phyloP scores from a whole-genome alignment of 208 protist species.

The Trypanosomatidae sp. region DNA sequence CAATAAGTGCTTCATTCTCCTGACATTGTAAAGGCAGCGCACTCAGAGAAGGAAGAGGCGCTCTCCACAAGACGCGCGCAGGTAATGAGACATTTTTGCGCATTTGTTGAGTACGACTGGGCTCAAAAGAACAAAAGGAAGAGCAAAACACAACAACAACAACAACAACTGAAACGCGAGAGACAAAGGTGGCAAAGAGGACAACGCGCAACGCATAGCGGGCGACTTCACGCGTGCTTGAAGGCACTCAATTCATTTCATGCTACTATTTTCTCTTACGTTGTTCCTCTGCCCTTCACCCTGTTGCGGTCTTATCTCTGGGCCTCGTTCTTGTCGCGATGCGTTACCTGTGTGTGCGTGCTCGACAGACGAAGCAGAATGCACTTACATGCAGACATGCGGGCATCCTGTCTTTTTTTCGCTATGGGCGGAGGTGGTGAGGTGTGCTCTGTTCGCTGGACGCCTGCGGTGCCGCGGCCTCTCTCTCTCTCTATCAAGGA shows the following conservation, averaged over 20 bases:
- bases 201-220: neutral
- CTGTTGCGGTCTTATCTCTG: neutral
- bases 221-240: neutral
- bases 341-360: neutral
- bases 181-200: neutral
- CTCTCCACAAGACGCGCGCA: neutral
- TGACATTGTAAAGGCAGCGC: neutral
- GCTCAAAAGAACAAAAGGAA: neutral
- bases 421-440: neutral
- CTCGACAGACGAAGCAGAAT: neutral
- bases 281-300: neutral
- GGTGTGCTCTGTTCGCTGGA: neutral
- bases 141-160: neutral
- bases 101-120: neutral
- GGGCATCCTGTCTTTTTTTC: neutral
- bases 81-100: neutral
- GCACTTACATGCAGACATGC: neutral
- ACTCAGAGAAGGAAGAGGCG: neutral
- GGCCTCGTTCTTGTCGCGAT: neutral
- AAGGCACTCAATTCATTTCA: neutral
- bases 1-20: neutral
- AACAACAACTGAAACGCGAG: neutral
- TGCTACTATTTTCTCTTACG: neutral
- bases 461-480: neutral
- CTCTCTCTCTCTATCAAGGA: neutral